Percentiles rank a stretch among this genome's conserved stretches.
These are phyloP conservation scores for Dothideomycetes sp. DNA, from an alignment of 2,329 filamentous ascomycete genomes.

Conservation along the genomic window DNA sequence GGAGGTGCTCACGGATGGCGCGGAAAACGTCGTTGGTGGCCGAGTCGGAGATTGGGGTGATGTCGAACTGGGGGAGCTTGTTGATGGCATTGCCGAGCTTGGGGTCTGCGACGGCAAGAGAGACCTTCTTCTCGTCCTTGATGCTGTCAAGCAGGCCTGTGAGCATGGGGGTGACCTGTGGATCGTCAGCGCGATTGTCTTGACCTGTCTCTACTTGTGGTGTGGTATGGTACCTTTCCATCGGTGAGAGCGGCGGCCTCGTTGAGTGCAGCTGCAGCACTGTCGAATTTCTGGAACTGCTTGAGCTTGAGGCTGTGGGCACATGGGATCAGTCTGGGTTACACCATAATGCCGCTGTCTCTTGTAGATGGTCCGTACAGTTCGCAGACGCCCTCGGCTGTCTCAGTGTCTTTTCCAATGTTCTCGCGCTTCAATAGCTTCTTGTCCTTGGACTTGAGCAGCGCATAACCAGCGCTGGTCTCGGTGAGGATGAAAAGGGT, in stretches of 20 bases:
- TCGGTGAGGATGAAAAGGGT: conserved; percentile 75
- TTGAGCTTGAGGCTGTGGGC: conserved; percentile 64
- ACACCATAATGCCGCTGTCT: not conserved
- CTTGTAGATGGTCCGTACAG: conserved; percentile 33
- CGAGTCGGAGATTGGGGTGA: conserved; percentile 73
- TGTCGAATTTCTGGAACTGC: conserved; percentile 95
- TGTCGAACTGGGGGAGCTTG: conserved; percentile 78
- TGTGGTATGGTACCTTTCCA: conserved; percentile 48
- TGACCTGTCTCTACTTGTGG: too few species aligned
- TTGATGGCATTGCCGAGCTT: conserved; percentile 86
- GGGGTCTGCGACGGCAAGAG: conserved; percentile 83
- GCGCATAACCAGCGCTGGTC: conserved; percentile 91
- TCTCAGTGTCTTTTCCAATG: conserved; percentile 60
- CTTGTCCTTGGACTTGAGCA: conserved; percentile 98
- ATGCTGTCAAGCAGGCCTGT: conserved; percentile 72
- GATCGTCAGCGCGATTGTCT: not conserved
- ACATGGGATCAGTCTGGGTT: too few species aligned
- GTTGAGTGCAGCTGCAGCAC: conserved; percentile 77
- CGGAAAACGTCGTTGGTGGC: conserved; percentile 82
- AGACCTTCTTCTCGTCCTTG: conserved; percentile 96
- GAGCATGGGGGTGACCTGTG: conserved; percentile 58
- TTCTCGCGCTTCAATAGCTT: conserved; percentile 88
- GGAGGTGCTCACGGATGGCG: conserved; percentile 82
- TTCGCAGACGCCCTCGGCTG: conserved; percentile 74
- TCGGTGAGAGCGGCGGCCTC: conserved; percentile 83